These are phyloP conservation scores for Collybia mongolica DNA, from an alignment of 768 basidiomycete species.

Conservation along the genomic window DNA sequence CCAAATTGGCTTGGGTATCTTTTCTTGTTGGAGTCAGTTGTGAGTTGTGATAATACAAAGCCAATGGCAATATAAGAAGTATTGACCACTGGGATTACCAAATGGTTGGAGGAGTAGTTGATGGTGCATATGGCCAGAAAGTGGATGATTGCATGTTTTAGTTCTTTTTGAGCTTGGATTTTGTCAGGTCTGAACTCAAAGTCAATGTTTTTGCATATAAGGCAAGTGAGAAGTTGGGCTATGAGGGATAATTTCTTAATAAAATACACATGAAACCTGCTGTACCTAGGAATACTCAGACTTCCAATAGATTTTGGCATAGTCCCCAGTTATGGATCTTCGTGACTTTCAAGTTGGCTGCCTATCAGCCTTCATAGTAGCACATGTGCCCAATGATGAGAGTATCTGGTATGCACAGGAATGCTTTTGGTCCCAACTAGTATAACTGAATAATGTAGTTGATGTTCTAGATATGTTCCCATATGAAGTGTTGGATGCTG, in stretches of 20 bases:
- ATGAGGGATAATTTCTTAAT: constrained; percentile 20
- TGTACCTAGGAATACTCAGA: constrained; percentile 27
- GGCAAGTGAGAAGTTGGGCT: constrained; percentile 15
- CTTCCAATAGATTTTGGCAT: constrained; percentile 17
- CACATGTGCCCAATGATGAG: constrained; percentile 36
- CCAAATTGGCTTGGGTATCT: constrained; percentile 13
- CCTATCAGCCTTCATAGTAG: constrained; percentile 28
- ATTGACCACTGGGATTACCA: neutral
- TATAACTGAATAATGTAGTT: constrained; percentile 36
- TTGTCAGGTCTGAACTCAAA: constrained; percentile 27
- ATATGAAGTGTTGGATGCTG: constrained; percentile 34
- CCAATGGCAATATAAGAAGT: constrained; percentile 1
- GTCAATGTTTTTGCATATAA: constrained; percentile 18
- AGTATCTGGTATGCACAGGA: constrained; percentile 23
- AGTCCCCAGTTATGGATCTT: constrained; percentile 23
- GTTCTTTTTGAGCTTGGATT: neutral
- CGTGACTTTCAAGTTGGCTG: constrained; percentile 16
- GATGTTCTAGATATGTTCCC: constrained; percentile 33
- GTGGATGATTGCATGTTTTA: neutral
- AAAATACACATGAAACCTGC: constrained; percentile 23
- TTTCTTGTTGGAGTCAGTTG: constrained; percentile 3
- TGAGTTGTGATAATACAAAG: neutral
- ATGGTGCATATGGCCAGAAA: constrained; percentile 17
- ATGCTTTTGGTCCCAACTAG: constrained; percentile 33
- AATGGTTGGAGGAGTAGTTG: neutral